Conservation (phyloP, 2,329 filamentous ascomycete species). For the Colletotrichum lini region DNA sequence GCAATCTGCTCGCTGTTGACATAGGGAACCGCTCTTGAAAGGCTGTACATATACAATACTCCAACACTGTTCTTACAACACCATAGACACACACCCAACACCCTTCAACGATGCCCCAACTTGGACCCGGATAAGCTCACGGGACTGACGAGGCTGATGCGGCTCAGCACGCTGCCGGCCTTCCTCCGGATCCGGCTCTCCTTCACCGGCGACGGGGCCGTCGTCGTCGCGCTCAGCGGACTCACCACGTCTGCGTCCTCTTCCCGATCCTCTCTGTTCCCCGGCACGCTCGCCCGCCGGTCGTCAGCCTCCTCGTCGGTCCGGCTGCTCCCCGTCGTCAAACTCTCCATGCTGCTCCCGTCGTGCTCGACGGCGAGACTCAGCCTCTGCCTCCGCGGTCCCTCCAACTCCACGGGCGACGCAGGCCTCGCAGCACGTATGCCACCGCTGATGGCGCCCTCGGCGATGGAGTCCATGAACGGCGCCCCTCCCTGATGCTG, state of each 20-base stretch:
- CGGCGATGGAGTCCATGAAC: conserved; percentile 26
- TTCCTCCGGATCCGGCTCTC: conserved; percentile 35
- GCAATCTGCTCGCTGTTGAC: conserved; percentile 4
- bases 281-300: conserved; percentile 44
- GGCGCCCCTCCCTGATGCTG: background rate
- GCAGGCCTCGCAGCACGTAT: background rate
- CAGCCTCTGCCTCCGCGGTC: background rate
- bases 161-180: conserved; percentile 38
- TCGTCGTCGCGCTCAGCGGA: conserved; percentile 38
- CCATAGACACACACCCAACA: background rate
- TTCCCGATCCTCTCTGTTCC: conserved; percentile 44
- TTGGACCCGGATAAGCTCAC: conserved; percentile 18
- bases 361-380: conserved; percentile 29
- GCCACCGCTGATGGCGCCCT: background rate
- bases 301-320: conserved; percentile 42
- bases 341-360: conserved; percentile 46
- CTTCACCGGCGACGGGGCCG: background rate
- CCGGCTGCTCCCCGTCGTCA: conserved; percentile 49
- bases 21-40: background rate
- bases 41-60: background rate
- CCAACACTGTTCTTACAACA: conserved; percentile 2
- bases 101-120: conserved; percentile 3
- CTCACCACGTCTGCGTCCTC: conserved; percentile 43
- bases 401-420: conserved; percentile 33
- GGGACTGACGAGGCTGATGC: conserved; percentile 38